A percentile compares a stretch with the other conserved stretches of the same genome.
Conservation (phyloP, 1,284 basidiomycete genomes). For the Trichosporon asahii region DNA sequence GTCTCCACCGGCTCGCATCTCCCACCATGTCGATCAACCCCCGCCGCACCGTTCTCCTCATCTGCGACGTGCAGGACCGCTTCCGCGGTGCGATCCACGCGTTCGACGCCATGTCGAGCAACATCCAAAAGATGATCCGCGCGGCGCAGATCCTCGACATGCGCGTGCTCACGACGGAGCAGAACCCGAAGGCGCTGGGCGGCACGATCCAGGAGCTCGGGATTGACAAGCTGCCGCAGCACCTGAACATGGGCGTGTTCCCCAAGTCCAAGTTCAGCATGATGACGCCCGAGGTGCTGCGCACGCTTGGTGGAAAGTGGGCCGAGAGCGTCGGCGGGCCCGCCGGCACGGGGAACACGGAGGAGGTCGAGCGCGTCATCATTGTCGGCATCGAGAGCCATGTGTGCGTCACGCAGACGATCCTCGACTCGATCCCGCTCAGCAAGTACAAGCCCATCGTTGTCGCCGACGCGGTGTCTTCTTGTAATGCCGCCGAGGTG, state of each 20-base stretch:
- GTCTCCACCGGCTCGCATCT: too few relatives aligned
- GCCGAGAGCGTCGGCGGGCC: slow-evolving; percentile 6
- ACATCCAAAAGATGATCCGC: slow-evolving; percentile 69
- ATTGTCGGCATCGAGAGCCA: slow-evolving; percentile 88
- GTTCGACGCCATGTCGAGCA: slow-evolving; percentile 66
- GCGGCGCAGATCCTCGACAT: slow-evolving; percentile 54
- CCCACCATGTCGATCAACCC: slow-evolving; percentile 29
- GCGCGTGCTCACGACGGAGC: slow-evolving; percentile 60
- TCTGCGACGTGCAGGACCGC: slow-evolving; percentile 73
- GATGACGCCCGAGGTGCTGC: slow-evolving; percentile 65
- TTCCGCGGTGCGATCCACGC: slow-evolving; percentile 64
- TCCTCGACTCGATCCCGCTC: slow-evolving; percentile 55
- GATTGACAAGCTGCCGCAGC: slow-evolving; percentile 15
- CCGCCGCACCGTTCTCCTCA: slow-evolving; percentile 61
- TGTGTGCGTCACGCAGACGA: slow-evolving; percentile 81
- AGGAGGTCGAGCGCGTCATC: slow-evolving; percentile 60
- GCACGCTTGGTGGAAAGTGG: slow-evolving; percentile 52
- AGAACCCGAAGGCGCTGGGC: slow-evolving; percentile 75
- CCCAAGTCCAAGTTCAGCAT: slow-evolving; percentile 80
- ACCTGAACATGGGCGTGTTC: slow-evolving; percentile 58
- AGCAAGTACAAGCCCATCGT: slow-evolving; percentile 54
- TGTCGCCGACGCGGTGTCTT: slow-evolving; percentile 79
- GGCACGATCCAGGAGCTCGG: slow-evolving; percentile 65
- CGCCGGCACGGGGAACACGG: neutral
- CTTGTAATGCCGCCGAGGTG: slow-evolving; percentile 62